Evolutionary conservation across 139 green algal genomes (phyloP), one percentile per base, ranked within the genome.

Genomic region (Volvox reticuliferus): DNA sequence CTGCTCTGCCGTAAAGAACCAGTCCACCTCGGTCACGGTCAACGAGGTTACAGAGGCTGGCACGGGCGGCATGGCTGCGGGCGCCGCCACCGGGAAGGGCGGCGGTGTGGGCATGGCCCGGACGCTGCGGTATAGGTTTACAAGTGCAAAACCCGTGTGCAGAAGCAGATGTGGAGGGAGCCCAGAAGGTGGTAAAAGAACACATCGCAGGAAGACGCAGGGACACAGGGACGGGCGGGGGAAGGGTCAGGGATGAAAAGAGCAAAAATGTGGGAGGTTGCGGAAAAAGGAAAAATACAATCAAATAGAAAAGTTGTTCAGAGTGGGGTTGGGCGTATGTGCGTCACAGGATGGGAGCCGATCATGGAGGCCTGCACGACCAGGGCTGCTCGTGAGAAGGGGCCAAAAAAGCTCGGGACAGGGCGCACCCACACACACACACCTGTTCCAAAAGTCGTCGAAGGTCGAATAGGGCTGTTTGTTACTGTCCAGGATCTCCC

Each of bases 401-500:
- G 44, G 44, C 44, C 44, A 55, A 55, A 55, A 5, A 9, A 9
- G 5, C 44, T 9, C 44, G 9, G 44, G 44, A 55, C 44, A 55
- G 44, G 44, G 44, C 44, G 44, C 5, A 55, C 44, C 5, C 44
- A n/a, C n/a, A n/a, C 44, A 21, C 16, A 22, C 75, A 1, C 89
- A 97, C 89, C 93, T 93, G 86, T 93, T 81, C 97, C 97, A 99
- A 79, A 97, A 99, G 61, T 86, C 80, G 19, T 97, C 93, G 91
- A 98, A 99, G 26, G 88, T 97, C 28, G 94, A 97, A 88, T 96
- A 98, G 14, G 97, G 96, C 93, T 96, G 87, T 32, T 91, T 91
- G 24, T 95, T 28, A 16, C 92, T 79, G 86, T 96, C 94, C 79
- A 98, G 92, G 68, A 99, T 93, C 85, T 99, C 96, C 97, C 97